These are phyloP conservation scores for Leccinum rimulosum DNA, from an alignment of 768 basidiomycete species.

Conservation along the genomic window DNA sequence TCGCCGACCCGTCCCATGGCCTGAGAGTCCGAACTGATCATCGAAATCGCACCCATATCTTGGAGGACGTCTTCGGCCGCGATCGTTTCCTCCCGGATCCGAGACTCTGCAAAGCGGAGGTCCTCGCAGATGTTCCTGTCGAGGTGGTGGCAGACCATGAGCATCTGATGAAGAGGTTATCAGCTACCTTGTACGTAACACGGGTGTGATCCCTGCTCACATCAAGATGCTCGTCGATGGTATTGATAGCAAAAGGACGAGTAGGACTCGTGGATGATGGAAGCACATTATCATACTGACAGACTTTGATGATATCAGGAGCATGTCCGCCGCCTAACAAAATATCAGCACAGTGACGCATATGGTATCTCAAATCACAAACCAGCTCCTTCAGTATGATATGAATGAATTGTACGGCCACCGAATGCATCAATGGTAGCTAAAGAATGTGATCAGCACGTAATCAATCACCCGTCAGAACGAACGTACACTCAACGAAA, in stretches of 20 bases:
- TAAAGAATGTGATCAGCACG: slow-evolving; percentile 28
- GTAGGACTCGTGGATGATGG: slow-evolving; percentile 98
- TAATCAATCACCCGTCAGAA: not conserved
- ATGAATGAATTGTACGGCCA: slow-evolving; percentile 91
- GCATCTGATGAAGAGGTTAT: slow-evolving; percentile 60
- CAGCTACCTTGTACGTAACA: not conserved
- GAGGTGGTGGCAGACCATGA: slow-evolving; percentile 98
- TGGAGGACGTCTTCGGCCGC: slow-evolving; percentile 97
- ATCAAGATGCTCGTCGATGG: slow-evolving; percentile 95
- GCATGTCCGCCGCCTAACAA: slow-evolving; percentile 85
- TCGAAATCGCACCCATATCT: slow-evolving; percentile 92
- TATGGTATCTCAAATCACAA: not conserved
- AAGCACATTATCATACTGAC: slow-evolving; percentile 82
- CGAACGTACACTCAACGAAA: slow-evolving; percentile 81
- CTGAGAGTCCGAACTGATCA: slow-evolving; percentile 95
- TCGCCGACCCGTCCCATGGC: slow-evolving; percentile 99
- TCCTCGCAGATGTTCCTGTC: slow-evolving; percentile 92
- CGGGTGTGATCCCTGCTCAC: slow-evolving; percentile 46
- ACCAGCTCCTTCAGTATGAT: slow-evolving; percentile 96
- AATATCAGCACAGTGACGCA: not conserved
- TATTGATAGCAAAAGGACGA: slow-evolving; percentile 86
- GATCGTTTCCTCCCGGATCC: slow-evolving; percentile 94
- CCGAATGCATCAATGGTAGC: slow-evolving; percentile 90
- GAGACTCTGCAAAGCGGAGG: slow-evolving; percentile 92
- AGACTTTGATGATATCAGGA: slow-evolving; percentile 98